A percentile compares a stretch with the other conserved stretches of the same genome.
These are phyloP conservation scores for Paramyrothecium sp. DNA, from an alignment of 2,329 filamentous ascomycete species.

Conservation along the genomic window DNA sequence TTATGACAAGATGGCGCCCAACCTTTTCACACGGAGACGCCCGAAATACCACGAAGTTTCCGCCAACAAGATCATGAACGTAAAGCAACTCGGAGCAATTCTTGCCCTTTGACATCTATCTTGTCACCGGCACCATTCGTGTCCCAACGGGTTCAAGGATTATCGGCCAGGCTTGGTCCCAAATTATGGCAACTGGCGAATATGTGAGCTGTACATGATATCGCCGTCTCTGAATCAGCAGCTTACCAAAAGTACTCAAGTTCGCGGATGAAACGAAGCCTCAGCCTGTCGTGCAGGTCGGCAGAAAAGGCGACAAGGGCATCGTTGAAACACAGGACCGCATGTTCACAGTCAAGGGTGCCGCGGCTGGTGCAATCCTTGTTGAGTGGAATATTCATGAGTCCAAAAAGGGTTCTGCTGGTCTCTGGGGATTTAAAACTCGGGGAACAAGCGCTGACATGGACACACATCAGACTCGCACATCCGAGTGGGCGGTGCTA, in stretches of 20 bases:
- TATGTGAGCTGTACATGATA: too few relatives aligned
- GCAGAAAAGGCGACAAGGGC: constrained; percentile 53
- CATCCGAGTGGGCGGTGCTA: constrained; percentile 39
- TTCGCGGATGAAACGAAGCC: constrained; percentile 54
- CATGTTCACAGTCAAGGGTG: constrained; percentile 59
- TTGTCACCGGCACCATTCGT: constrained; percentile 41
- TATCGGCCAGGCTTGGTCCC: constrained; percentile 43
- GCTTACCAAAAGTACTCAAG: too few relatives aligned
- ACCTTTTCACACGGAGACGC: constrained; percentile 6
- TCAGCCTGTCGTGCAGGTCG: constrained; percentile 55
- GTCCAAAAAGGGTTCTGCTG: constrained; percentile 33
- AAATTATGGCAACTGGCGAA: constrained; percentile 51
- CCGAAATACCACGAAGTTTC: constrained; percentile 7
- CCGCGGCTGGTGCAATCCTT: constrained; percentile 58
- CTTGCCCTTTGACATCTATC: constrained; percentile 43
- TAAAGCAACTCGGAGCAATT: constrained; percentile 41
- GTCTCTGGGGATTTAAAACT: constrained; percentile 59
- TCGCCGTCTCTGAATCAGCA: too few relatives aligned
- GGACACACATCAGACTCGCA: constrained; percentile 48
- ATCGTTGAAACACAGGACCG: constrained; percentile 62
- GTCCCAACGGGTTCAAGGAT: constrained; percentile 44
- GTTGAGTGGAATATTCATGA: constrained; percentile 63
- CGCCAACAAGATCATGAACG: constrained; percentile 8
- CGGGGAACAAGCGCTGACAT: too few relatives aligned
- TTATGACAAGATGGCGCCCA: too few relatives aligned